Percentiles rank a stretch among this genome's conserved stretches.
Evolutionary conservation across 345 rosid species (phyloP).

Genomic region (Citrus mangshanensis): DNA sequence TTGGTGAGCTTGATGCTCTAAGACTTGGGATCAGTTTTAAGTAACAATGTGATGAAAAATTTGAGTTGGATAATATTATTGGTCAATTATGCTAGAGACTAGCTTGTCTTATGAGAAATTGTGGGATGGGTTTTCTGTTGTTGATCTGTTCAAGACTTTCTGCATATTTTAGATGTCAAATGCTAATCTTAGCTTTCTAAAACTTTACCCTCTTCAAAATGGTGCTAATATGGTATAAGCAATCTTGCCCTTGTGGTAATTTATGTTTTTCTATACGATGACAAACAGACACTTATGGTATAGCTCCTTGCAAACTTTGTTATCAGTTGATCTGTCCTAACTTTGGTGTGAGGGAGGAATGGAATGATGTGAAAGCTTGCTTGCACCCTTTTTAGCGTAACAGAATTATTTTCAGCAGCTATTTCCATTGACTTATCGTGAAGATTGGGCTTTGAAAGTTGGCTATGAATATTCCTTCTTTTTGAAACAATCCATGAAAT

Average conservation of each 20-base stretch:
- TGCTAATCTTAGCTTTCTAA: background rate
- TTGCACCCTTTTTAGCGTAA: background rate
- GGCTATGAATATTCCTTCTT: background rate
- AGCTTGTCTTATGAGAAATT: background rate
- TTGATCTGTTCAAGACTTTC: background rate
- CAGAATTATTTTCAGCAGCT: background rate
- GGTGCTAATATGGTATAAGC: background rate
- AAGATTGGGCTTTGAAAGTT: background rate
- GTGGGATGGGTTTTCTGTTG: background rate
- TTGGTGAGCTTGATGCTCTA: slow-evolving; percentile 56
- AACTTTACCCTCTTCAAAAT: background rate
- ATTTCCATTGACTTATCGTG: background rate
- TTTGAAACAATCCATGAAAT: background rate
- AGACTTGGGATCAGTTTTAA: slow-evolving; percentile 12
- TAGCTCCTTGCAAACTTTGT: background rate
- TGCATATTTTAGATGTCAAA: background rate
- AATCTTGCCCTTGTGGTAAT: background rate
- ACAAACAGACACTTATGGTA: background rate
- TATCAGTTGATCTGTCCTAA: background rate
- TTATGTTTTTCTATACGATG: background rate
- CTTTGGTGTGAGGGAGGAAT: background rate
- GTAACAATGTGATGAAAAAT: background rate
- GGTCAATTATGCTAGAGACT: background rate
- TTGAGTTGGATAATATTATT: background rate
- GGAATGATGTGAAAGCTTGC: background rate